A percentile compares a stretch with the other conserved stretches of the same genome.
These are phyloP conservation scores for Penicillium sp. DNA, from an alignment of 2,329 filamentous ascomycete species.

Conservation along the genomic window DNA sequence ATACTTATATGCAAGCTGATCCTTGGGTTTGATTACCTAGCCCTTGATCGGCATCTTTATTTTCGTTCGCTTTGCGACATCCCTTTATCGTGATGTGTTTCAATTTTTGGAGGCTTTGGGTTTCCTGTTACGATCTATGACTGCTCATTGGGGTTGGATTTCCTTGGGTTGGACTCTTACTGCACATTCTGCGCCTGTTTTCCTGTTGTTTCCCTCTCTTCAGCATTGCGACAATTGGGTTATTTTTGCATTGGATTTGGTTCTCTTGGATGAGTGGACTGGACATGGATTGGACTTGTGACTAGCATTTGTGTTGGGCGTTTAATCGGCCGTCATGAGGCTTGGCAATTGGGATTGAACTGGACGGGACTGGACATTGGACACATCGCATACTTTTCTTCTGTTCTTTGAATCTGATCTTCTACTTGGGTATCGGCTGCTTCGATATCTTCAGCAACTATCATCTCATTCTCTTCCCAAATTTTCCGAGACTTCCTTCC, in stretches of 20 bases:
- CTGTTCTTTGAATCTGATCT: neutral
- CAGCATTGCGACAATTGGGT: neutral
- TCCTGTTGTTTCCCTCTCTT: neutral
- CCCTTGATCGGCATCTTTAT: neutral
- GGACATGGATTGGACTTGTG: neutral
- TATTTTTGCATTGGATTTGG: neutral
- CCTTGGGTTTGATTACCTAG: constrained; percentile 30
- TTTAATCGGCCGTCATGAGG: neutral
- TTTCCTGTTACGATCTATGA: neutral
- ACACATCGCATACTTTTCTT: neutral
- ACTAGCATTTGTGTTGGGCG: neutral
- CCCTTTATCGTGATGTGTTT: neutral
- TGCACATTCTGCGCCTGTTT: neutral
- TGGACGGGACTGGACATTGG: neutral
- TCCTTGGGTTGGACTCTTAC: neutral
- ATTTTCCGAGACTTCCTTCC: neutral
- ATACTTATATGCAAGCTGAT: constrained; percentile 26
- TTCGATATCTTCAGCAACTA: neutral
- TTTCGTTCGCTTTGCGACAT: constrained; percentile 4
- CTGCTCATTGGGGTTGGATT: neutral
- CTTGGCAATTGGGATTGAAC: neutral
- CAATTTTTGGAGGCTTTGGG: neutral
- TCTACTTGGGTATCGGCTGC: neutral
- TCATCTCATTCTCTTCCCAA: too few species aligned
- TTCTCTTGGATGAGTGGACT: neutral